phyloP scores from a whole-genome alignment of 2,329 filamentous ascomycete species.

The Dendrostoma leiphaemia region DNA sequence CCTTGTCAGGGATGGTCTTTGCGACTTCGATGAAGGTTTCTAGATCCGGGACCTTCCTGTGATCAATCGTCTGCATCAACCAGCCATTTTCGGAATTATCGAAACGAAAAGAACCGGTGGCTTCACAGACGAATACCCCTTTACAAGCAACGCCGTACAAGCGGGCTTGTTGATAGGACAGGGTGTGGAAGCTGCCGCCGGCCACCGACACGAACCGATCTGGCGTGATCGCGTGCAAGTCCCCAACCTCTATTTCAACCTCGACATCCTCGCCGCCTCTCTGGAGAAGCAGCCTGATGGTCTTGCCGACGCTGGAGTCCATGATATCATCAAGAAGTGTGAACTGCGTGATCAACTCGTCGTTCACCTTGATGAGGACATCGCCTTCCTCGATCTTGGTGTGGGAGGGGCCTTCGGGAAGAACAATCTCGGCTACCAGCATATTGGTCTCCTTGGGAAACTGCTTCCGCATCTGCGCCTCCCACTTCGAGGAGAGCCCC shows the following conservation, averaged over 20 bases:
- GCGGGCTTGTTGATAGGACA: slow-evolving; percentile 97
- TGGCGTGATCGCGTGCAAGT: slow-evolving; percentile 91
- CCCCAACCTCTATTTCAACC: slow-evolving; percentile 79
- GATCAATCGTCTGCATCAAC: slow-evolving; percentile 89
- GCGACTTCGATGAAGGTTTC: slow-evolving; percentile 89
- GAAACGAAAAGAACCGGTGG: slow-evolving; percentile 84
- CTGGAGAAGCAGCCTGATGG: slow-evolving; percentile 80
- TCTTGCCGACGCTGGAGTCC: slow-evolving; percentile 78
- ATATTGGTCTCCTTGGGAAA: slow-evolving; percentile 95
- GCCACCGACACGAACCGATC: slow-evolving; percentile 94
- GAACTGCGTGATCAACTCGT: slow-evolving; percentile 89
- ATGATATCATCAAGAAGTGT: slow-evolving; percentile 87
- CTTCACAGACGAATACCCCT: slow-evolving; percentile 93
- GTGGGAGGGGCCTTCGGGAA: slow-evolving; percentile 86
- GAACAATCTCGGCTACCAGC: slow-evolving; percentile 92
- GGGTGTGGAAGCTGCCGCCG: slow-evolving; percentile 89
- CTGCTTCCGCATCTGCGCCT: slow-evolving; percentile 75
- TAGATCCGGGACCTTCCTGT: slow-evolving; percentile 85
- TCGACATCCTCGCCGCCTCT: slow-evolving; percentile 85
- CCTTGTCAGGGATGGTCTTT: slow-evolving; percentile 76
- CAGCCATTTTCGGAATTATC: slow-evolving; percentile 70
- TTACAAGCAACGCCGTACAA: slow-evolving; percentile 89
- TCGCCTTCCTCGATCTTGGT: slow-evolving; percentile 90
- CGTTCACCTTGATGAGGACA: slow-evolving; percentile 89
- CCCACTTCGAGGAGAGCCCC: slow-evolving; percentile 81